Evolutionary conservation across 441 rosid species (phyloP).

Genomic region (Erodium moschatum): DNA sequence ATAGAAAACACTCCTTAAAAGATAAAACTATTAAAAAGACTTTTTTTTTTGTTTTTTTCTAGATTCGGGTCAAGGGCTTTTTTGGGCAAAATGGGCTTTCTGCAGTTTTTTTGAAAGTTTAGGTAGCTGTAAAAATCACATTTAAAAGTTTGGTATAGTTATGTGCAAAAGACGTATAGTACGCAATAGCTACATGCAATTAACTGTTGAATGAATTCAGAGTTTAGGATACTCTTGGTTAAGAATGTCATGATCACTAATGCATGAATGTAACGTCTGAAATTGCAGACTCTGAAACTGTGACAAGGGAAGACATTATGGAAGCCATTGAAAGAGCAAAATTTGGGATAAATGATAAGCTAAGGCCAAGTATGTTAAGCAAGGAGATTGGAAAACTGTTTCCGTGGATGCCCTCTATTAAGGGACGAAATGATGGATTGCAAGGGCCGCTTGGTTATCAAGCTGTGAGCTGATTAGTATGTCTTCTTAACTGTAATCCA

Average conservation of each 20-base stretch:
- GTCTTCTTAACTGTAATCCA: conserved; percentile 3
- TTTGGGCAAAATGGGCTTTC: no score
- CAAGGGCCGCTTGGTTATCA: conserved; percentile 85
- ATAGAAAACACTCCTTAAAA: no score
- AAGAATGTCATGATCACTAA: background rate
- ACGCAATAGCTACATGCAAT: no score
- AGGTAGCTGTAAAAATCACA: no score
- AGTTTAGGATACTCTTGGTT: background rate
- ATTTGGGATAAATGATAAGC: conserved; percentile 62
- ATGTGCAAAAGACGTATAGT: no score
- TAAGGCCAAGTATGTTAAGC: conserved; percentile 41
- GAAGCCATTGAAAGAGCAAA: conserved; percentile 92
- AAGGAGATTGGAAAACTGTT: conserved; percentile 74
- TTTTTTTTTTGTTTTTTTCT: no score
- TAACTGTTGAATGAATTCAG: no score
- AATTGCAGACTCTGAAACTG: conserved; percentile 53
- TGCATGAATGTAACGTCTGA: conserved; percentile 4
- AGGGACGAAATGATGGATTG: conserved; percentile 49
- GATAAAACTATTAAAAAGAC: no score
- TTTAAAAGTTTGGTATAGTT: no score
- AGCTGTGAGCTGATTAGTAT: conserved; percentile 54
- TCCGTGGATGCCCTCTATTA: conserved; percentile 84
- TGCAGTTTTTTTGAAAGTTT: no score
- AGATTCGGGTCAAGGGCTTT: no score
- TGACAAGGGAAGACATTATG: conserved; percentile 90